phyloP scores from a whole-genome alignment of 2,329 filamentous ascomycete species.

The Blastomyces silverae region DNA sequence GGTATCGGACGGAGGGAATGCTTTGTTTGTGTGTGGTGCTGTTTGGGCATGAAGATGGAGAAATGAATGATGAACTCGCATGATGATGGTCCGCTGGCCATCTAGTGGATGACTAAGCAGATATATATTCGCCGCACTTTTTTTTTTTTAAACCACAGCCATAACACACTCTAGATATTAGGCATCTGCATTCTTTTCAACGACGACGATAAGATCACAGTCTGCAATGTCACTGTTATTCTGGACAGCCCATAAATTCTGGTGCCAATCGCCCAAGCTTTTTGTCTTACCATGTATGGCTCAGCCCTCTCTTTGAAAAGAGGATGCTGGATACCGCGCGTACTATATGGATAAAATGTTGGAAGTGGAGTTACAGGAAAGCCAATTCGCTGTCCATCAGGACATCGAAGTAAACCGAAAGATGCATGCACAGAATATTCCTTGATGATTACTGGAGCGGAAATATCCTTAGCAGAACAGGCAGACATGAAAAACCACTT shows the following conservation, averaged over 20 bases:
- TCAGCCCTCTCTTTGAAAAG: too few relatives aligned
- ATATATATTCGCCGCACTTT: neutral
- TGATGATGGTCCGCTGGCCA: neutral
- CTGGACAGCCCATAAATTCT: neutral
- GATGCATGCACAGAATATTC: neutral
- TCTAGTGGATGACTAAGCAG: neutral
- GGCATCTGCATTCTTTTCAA: neutral
- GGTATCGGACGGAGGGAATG: neutral
- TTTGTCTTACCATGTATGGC: neutral
- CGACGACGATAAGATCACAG: neutral
- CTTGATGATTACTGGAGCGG: neutral
- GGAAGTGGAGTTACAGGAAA: neutral
- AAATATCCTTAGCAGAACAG: neutral
- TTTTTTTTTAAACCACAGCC: neutral
- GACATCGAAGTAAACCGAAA: neutral
- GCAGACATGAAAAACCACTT: neutral
- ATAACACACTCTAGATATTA: neutral
- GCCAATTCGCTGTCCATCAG: neutral
- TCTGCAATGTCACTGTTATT: neutral
- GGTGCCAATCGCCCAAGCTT: neutral
- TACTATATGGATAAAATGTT: too few relatives aligned
- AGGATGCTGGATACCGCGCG: too few relatives aligned
- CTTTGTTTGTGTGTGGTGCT: neutral
- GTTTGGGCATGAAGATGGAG: neutral
- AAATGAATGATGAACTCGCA: slow-evolving; percentile 3